Conservation (phyloP, 139 green algal genomes). For the Chlorella ohadii region DNA sequence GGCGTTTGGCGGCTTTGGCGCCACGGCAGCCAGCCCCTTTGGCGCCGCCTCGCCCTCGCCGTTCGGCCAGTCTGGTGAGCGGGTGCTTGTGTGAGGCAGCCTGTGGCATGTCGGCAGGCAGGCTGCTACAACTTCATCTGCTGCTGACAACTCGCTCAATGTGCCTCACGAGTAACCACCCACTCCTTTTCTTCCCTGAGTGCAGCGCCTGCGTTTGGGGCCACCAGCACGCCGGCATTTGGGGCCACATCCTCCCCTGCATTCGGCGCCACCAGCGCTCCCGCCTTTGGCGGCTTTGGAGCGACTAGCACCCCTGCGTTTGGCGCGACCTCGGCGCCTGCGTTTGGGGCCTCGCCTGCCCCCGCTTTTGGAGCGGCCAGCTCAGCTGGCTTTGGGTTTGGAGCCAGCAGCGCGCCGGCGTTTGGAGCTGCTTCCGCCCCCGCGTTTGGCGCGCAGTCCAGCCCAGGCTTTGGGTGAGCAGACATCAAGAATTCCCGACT, state of each 20-base stretch:
- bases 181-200: not conserved
- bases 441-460: conserved; percentile 58
- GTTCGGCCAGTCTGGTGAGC: conserved; percentile 14
- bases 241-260: conserved; percentile 41
- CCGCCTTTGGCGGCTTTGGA: not conserved
- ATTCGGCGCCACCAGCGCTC: conserved; percentile 52
- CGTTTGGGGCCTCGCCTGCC: conserved; percentile 49
- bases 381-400: conserved; percentile 61
- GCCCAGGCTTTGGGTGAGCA: not conserved
- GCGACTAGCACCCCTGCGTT: conserved; percentile 32
- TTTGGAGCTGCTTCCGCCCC: conserved; percentile 54
- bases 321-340: conserved; percentile 8
- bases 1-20: conserved; percentile 56
- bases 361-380: conserved; percentile 62
- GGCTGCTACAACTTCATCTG: no score
- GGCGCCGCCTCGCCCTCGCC: conserved; percentile 39
- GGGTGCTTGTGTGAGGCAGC: no score
- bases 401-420: conserved; percentile 49
- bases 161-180: not conserved
- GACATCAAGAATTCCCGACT: no score
- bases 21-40: conserved; percentile 50
- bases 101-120: no score
- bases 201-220: conserved; percentile 28
- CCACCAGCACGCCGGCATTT: conserved; percentile 38
- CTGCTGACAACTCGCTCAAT: no score